Percentiles rank a stretch among this genome's conserved stretches.
These are phyloP conservation scores for Apiospora phragmitis DNA, from an alignment of 2,329 filamentous ascomycete genomes.

Conservation along the genomic window DNA sequence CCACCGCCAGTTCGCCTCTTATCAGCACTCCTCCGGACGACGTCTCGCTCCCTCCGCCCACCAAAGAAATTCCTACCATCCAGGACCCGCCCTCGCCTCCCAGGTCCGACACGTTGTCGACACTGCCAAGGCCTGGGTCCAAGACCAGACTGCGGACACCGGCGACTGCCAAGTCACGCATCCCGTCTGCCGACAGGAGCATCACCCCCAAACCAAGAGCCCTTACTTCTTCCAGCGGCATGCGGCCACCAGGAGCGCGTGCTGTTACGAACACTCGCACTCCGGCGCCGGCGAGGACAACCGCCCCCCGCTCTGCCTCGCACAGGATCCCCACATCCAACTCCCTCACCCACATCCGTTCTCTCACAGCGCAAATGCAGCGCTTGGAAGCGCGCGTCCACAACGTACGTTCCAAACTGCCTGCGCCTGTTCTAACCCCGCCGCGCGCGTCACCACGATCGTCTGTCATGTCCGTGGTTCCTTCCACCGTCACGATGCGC, in stretches of 20 bases:
- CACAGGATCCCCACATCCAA: constrained; percentile 57
- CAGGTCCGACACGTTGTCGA: constrained; percentile 79
- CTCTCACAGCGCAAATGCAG: constrained; percentile 95
- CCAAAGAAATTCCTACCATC: constrained; percentile 50
- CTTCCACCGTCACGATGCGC: constrained; percentile 63
- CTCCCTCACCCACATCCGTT: constrained; percentile 90
- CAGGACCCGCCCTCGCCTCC: constrained; percentile 91
- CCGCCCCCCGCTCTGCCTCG: constrained; percentile 43
- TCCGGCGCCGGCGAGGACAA: constrained; percentile 36
- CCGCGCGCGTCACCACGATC: constrained; percentile 76
- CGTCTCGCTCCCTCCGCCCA: neutral
- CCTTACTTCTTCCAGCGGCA: constrained; percentile 37
- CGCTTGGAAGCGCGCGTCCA: constrained; percentile 92
- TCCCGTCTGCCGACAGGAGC: constrained; percentile 54
- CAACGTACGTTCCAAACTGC: constrained; percentile 86
- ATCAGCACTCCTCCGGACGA: constrained; percentile 73
- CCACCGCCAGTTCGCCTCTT: constrained; percentile 89
- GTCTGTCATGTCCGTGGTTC: constrained; percentile 40
- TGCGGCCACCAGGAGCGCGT: constrained; percentile 41
- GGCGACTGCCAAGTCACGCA: constrained; percentile 43
- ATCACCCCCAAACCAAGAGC: constrained; percentile 54
- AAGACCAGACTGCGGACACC: constrained; percentile 41
- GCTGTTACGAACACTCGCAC: constrained; percentile 45
- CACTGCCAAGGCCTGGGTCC: constrained; percentile 53
- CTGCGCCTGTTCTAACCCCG: constrained; percentile 75